Evolutionary conservation across 2,329 filamentous ascomycete genomes (phyloP).

Genomic region (Colletotrichum orchidophilum): DNA sequence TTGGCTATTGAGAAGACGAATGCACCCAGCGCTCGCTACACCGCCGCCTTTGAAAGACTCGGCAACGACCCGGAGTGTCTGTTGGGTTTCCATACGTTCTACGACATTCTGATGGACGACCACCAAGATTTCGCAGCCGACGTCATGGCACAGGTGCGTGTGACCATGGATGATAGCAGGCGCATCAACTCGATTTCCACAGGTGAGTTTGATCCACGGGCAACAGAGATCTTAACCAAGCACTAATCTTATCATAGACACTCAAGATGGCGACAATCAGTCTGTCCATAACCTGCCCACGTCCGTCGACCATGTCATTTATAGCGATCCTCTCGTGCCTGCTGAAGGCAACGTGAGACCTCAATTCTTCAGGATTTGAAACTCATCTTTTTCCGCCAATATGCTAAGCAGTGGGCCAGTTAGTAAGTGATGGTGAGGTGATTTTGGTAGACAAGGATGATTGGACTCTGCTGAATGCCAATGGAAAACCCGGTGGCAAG

Average conservation of each 20-base stretch:
- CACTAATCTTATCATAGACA: background rate
- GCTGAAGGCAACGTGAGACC: background rate
- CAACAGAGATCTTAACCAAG: background rate
- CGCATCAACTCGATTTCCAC: background rate
- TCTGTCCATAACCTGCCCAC: background rate
- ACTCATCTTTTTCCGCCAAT: too few species aligned
- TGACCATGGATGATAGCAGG: conserved; percentile 1
- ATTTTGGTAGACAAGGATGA: too few species aligned
- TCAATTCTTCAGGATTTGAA: conserved; percentile 23
- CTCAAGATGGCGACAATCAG: conserved; percentile 3
- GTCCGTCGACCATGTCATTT: conserved; percentile 6
- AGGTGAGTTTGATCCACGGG: background rate
- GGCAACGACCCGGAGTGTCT: background rate
- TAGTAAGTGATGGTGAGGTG: too few species aligned
- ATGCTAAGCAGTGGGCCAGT: too few species aligned
- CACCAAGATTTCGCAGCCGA: background rate
- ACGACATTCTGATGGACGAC: background rate
- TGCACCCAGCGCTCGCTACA: background rate
- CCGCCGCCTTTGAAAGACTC: conserved; percentile 2
- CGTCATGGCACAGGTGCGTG: conserved; percentile 2
- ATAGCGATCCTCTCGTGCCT: conserved; percentile 20
- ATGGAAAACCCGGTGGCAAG: too few species aligned
- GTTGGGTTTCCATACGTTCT: background rate
- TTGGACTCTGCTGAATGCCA: too few species aligned
- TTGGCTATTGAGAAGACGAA: background rate